Conservation (phyloP, 2,329 filamentous ascomycete species). For the Nannizzia gypsea region DNA sequence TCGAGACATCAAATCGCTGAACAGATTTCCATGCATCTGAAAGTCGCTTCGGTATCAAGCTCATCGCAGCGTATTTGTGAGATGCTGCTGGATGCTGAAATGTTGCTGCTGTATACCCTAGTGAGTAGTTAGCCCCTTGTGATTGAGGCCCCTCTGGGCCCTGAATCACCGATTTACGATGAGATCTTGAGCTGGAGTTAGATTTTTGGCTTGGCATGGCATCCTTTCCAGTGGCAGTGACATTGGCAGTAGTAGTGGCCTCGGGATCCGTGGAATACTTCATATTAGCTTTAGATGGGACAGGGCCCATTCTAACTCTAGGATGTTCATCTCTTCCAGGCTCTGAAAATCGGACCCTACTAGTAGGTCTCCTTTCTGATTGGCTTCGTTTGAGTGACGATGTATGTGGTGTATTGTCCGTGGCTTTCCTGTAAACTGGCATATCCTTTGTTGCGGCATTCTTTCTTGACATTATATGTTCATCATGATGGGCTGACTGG, state of each 20-base stretch:
- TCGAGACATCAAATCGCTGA: background rate
- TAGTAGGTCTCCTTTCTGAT: conserved; percentile 7
- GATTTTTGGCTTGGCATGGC: background rate
- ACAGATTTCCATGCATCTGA: background rate
- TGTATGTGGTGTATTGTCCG: background rate
- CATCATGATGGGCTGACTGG: conserved; percentile 1
- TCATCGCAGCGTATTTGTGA: background rate
- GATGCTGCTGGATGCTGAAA: background rate
- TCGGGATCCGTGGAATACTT: background rate
- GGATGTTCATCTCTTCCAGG: conserved; percentile 2
- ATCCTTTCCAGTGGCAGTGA: background rate
- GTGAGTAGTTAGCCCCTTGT: background rate
- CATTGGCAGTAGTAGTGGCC: background rate
- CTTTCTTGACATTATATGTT: background rate
- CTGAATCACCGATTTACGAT: conserved; percentile 1
- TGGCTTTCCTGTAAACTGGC: conserved; percentile 1
- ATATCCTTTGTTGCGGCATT: background rate
- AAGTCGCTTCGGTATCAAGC: background rate
- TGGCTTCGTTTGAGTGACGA: background rate
- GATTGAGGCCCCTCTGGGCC: background rate
- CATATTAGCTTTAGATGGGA: conserved; percentile 7
- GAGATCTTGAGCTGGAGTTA: background rate
- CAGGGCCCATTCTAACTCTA: conserved; percentile 9
- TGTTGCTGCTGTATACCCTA: background rate
- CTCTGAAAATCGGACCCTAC: conserved; percentile 11